A percentile compares a stretch with the other conserved stretches of the same genome.
phyloP scores from a whole-genome alignment of 305 asterid species.

The Fraxinus greggii region DNA sequence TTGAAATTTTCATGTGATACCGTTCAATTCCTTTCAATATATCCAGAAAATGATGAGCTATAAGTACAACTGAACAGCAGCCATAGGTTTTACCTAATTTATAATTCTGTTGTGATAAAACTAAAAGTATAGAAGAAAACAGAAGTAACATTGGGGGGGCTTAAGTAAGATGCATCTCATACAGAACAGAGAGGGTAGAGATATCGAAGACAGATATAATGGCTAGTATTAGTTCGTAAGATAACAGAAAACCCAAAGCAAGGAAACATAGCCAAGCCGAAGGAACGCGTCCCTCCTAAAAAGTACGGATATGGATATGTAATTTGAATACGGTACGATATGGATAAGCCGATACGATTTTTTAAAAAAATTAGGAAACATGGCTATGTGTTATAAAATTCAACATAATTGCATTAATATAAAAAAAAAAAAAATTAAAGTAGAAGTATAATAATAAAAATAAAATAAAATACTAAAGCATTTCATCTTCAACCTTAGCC shows the following conservation, averaged over 20 bases:
- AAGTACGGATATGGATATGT: neutral
- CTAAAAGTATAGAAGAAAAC: neutral
- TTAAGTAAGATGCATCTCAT: neutral
- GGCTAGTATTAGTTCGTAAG: neutral
- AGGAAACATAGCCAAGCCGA: neutral
- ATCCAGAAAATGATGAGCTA: neutral
- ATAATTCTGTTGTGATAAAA: neutral
- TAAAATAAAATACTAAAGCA: neutral
- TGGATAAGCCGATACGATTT: neutral
- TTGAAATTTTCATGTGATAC: neutral
- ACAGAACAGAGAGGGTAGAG: neutral
- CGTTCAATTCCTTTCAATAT: neutral
- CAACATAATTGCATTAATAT: neutral
- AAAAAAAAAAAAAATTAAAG: no score
- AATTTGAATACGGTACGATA: neutral
- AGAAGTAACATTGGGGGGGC: neutral
- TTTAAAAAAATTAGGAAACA: no score
- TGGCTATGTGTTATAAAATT: neutral
- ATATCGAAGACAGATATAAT: neutral
- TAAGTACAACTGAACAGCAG: neutral
- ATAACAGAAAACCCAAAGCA: neutral
- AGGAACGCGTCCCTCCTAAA: neutral
- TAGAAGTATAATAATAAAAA: neutral
- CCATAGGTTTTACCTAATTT: neutral
- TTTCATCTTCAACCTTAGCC: neutral